Conservation (phyloP, 1,139 yeast genomes). For the Taphrina pruni region DNA sequence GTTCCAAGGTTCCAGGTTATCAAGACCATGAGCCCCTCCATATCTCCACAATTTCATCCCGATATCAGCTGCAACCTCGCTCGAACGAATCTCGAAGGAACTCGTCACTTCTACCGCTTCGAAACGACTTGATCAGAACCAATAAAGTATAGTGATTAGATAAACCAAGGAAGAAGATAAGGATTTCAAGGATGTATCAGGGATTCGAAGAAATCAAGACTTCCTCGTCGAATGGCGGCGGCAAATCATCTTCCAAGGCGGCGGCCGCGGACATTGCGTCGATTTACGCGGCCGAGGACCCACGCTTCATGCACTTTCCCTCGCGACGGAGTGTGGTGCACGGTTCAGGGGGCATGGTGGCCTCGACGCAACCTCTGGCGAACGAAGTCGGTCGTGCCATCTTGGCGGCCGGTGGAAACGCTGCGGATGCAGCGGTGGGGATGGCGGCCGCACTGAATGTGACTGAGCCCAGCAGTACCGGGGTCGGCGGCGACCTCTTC, state of each 20-base stretch:
- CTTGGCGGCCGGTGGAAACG: conserved; percentile 74
- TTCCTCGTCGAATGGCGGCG: neutral
- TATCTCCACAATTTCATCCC: conserved; percentile 2
- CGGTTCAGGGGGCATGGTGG: conserved; percentile 74
- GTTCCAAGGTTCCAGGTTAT: neutral
- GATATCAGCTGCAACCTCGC: neutral
- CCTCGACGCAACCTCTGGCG: conserved; percentile 79
- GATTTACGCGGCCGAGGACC: conserved; percentile 39
- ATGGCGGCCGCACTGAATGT: conserved; percentile 75
- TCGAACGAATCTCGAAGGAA: neutral
- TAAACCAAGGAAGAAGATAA: no score
- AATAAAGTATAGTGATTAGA: no score
- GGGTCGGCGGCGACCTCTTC: conserved; percentile 85
- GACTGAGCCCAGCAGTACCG: conserved; percentile 78
- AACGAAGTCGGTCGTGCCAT: conserved; percentile 74
- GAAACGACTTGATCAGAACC: neutral
- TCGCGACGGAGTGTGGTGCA: conserved; percentile 80
- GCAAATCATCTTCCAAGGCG: neutral
- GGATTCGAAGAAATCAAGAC: conserved; percentile 27
- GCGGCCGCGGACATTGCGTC: conserved; percentile 17
- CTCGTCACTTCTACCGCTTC: neutral
- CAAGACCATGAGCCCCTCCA: neutral
- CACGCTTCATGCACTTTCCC: conserved; percentile 50
- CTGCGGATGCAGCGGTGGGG: conserved; percentile 78
- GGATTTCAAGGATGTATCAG: conserved; percentile 6